These are phyloP conservation scores for Datura wrightii DNA, from an alignment of 257 asterid species.

Conservation along the genomic window DNA sequence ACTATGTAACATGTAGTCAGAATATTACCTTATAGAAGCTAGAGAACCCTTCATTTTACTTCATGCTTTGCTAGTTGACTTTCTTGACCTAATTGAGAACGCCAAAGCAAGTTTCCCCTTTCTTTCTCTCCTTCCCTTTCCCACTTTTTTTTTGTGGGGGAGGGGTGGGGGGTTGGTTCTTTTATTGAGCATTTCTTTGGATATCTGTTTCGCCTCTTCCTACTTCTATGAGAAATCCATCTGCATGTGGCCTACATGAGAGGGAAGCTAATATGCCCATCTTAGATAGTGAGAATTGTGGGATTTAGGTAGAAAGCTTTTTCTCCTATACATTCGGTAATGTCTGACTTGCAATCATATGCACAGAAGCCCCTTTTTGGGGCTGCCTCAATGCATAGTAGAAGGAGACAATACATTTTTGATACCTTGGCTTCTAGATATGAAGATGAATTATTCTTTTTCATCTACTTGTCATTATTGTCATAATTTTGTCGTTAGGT, in stretches of 20 bases:
- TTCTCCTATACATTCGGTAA: background rate
- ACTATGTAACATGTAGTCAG: background rate
- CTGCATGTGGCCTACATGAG: background rate
- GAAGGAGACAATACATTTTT: background rate
- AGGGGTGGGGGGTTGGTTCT: too few species aligned
- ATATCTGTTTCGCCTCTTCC: background rate
- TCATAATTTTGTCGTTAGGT: background rate
- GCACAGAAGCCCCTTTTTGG: background rate
- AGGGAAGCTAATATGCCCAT: background rate
- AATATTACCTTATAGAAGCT: background rate
- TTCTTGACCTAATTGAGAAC: conserved; percentile 17
- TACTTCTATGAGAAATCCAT: conserved; percentile 8
- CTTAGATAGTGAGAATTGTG: background rate
- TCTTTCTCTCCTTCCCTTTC: background rate
- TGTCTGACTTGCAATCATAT: background rate
- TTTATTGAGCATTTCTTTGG: background rate
- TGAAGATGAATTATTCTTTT: background rate
- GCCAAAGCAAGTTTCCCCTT: background rate
- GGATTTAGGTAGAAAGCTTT: conserved; percentile 5
- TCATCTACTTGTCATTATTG: background rate
- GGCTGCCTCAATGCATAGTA: background rate
- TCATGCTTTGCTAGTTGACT: background rate
- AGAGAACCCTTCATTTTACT: background rate
- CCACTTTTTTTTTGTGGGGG: background rate
- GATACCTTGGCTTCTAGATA: background rate